Base-by-base conservation (phyloP, 495 filamentous ascomycete species). In the Podospora pseudocomata region DNA sequence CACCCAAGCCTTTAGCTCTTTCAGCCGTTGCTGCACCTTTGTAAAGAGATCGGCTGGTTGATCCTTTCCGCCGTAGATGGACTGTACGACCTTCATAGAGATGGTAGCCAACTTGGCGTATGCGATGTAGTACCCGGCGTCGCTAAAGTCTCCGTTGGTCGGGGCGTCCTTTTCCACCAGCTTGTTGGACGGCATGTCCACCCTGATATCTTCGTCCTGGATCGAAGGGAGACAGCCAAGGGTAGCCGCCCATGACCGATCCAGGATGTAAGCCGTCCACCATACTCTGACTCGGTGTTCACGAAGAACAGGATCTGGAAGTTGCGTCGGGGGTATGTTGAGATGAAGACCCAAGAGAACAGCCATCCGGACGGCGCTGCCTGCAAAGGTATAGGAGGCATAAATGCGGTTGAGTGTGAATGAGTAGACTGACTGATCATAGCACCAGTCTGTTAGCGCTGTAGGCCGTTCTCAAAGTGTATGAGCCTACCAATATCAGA, bases 401-500 rank as follows among this genome's bases (percentile, higher is more conserved):
- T 66, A 66, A 57, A 61, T 49, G 16, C 65, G 55, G 65, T 66
- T 66, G 26, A 66, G 56, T 7, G 65, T 66, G 56, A 66, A 66
- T 19, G 65, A 66, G 44, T 27, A 26, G 23, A 58, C 11, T 30
- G 53, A 28, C 20, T 49, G 39, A 49, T 13, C 39, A 11, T 49
- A 11, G 2, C 7, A 49, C 39, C 7, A 13, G 39, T 49, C 5
- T 6, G 39, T 49, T 49, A 53, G 26, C 11, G 19, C 4, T 7
- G 16, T 26, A 16, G n/a, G 34, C 18, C 9, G 5, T 27, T 3
- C n/a, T 16, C 26, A 5, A 32, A 13, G 3, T 9, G n/a, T 32
- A 32, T 32, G 3, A 16, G 26, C 63, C 2, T 23, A 65, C 63
- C 16, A 65, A 44, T 20, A 65, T 27, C 2, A 65, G 64, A 5